Conservation (phyloP, 345 rosid genomes). For the Alliaria petiolata region DNA sequence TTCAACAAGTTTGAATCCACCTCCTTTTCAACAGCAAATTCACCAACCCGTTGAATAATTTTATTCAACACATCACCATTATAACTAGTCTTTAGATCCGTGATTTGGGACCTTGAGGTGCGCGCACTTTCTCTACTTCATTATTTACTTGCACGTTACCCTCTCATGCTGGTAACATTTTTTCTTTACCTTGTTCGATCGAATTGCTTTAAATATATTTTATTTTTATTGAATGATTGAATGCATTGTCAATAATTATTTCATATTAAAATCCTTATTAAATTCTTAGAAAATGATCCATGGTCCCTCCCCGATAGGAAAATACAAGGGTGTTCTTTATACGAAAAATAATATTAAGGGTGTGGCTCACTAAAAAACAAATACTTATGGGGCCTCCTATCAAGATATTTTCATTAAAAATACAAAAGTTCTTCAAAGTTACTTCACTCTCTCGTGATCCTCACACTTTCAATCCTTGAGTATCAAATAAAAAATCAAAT, state of each 20-base stretch:
- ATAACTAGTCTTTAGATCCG: no score
- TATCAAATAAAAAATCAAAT: background rate
- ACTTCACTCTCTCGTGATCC: slow-evolving; percentile 28
- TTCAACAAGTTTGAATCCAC: no score
- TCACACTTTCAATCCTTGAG: slow-evolving; percentile 24
- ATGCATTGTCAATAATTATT: no score
- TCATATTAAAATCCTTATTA: no score
- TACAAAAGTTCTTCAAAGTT: slow-evolving; percentile 2
- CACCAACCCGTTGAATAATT: no score
- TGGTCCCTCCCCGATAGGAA: background rate
- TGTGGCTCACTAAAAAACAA: background rate
- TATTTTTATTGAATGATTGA: no score
- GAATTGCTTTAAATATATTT: no score
- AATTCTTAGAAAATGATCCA: background rate
- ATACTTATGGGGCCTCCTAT: background rate
- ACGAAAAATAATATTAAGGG: slow-evolving; percentile 10
- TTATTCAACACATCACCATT: no score
- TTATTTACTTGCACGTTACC: background rate
- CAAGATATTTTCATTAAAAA: slow-evolving; percentile 16
- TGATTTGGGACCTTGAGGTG: slow-evolving; percentile 23
- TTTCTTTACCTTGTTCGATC: no score
- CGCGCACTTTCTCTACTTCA: background rate
- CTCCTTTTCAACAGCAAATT: no score
- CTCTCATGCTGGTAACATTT: background rate
- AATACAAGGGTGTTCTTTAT: background rate